phyloP scores from a whole-genome alignment of 345 rosid genomes.

The Camelina hispida region DNA sequence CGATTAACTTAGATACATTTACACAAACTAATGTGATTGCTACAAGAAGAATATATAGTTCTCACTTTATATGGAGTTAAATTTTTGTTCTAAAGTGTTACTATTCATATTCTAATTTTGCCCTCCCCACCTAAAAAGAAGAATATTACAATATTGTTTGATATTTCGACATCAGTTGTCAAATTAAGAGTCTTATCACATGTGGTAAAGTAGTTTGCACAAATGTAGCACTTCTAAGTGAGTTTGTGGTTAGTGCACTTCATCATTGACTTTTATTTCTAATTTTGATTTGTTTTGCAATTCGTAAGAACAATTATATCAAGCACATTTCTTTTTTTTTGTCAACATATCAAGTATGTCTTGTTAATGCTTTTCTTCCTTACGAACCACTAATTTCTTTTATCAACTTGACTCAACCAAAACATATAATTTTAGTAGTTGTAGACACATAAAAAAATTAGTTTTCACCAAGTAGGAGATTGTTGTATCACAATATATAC shows the following conservation, averaged over 20 bases:
- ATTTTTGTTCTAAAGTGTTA: not conserved
- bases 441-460: no score
- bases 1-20: not conserved
- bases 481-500: no score
- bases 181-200: slow-evolving; percentile 37
- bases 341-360: not conserved
- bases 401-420: not conserved
- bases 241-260: slow-evolving; percentile 40
- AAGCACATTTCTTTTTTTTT: not conserved
- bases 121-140: not conserved
- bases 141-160: not conserved
- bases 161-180: slow-evolving; percentile 28
- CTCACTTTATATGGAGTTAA: not conserved
- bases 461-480: no score
- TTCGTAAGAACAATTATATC: slow-evolving; percentile 30
- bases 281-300: slow-evolving; percentile 17
- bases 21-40: not conserved
- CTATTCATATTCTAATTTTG: not conserved
- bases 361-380: slow-evolving; percentile 29
- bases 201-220: slow-evolving; percentile 22
- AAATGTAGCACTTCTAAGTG: slow-evolving; percentile 36
- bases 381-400: not conserved
- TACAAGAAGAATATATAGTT: not conserved
- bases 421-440: no score
- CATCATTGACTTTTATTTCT: slow-evolving; percentile 41